phyloP scores from a whole-genome alignment of 2,329 filamentous ascomycete genomes.

The Endothia cerciana region DNA sequence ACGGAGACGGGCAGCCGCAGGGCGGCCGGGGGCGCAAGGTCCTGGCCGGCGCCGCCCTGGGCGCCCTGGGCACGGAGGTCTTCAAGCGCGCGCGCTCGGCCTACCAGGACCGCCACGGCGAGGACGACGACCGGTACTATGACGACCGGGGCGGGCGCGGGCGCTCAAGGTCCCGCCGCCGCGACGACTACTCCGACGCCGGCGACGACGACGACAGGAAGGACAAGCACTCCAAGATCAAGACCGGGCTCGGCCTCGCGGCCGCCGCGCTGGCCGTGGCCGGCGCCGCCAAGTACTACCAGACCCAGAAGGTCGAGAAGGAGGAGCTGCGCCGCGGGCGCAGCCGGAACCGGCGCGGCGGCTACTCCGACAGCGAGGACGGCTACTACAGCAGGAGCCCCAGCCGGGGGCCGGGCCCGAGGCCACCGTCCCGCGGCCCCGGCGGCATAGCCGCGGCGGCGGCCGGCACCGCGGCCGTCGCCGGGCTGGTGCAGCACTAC shows the following conservation, averaged over 20 bases:
- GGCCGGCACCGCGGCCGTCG: constrained; percentile 60
- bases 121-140: constrained; percentile 42
- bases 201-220: constrained; percentile 29
- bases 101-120: constrained; percentile 57
- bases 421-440: constrained; percentile 35
- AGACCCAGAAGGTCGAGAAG: constrained; percentile 62
- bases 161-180: constrained; percentile 40
- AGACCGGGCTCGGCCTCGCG: constrained; percentile 65
- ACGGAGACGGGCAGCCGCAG: constrained; percentile 45
- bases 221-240: constrained; percentile 52
- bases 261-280: constrained; percentile 67
- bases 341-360: constrained; percentile 48
- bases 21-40: constrained; percentile 62
- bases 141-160: constrained; percentile 43
- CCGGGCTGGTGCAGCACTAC: constrained; percentile 61
- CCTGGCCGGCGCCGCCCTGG: constrained; percentile 63
- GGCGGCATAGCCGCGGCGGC: constrained; percentile 59
- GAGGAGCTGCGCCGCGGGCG: constrained; percentile 63
- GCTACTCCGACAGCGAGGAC: constrained; percentile 42
- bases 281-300: constrained; percentile 67
- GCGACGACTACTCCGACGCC: constrained; percentile 16
- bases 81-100: constrained; percentile 63
- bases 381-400: constrained; percentile 48
- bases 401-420: constrained; percentile 35
- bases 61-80: constrained; percentile 65